phyloP scores from a whole-genome alignment of 805 yeast species.

The Candida germanica region DNA sequence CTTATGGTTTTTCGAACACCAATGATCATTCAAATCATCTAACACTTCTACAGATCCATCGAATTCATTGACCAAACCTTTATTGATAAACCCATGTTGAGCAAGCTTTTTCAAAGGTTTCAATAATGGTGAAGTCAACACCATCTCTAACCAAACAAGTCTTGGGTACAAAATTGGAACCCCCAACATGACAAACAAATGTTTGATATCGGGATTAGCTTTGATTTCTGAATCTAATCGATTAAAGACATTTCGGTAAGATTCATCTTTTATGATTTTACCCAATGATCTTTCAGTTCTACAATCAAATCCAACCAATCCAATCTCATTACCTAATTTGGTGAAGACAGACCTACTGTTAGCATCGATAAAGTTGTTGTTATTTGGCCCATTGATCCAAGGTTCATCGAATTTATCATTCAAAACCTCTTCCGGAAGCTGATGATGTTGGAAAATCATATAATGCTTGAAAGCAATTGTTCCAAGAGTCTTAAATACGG shows the following conservation, averaged over 20 bases:
- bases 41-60: constrained; percentile 89
- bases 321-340: constrained; percentile 70
- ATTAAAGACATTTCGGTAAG: constrained; percentile 61
- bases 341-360: constrained; percentile 66
- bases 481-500: constrained; percentile 71
- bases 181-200: constrained; percentile 79
- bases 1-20: constrained; percentile 91
- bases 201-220: constrained; percentile 57
- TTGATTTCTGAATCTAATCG: constrained; percentile 57
- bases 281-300: constrained; percentile 80
- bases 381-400: constrained; percentile 65
- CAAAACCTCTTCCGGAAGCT: constrained; percentile 43
- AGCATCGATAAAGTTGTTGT: constrained; percentile 65
- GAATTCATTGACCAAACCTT: constrained; percentile 83
- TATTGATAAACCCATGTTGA: constrained; percentile 56
- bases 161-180: constrained; percentile 96
- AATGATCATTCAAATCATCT: constrained; percentile 93
- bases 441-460: constrained; percentile 88
- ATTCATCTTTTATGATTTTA: constrained; percentile 49
- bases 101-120: constrained; percentile 62
- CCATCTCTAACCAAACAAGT: constrained; percentile 81
- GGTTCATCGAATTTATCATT: constrained; percentile 33
- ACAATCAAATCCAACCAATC: constrained; percentile 81
- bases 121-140: constrained; percentile 58
- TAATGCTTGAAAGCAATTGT: constrained; percentile 79